A percentile compares a stretch with the other conserved stretches of the same genome.
Evolutionary conservation across 306 rosid species (phyloP).

Genomic region (Casuarina cunninghamiana): DNA sequence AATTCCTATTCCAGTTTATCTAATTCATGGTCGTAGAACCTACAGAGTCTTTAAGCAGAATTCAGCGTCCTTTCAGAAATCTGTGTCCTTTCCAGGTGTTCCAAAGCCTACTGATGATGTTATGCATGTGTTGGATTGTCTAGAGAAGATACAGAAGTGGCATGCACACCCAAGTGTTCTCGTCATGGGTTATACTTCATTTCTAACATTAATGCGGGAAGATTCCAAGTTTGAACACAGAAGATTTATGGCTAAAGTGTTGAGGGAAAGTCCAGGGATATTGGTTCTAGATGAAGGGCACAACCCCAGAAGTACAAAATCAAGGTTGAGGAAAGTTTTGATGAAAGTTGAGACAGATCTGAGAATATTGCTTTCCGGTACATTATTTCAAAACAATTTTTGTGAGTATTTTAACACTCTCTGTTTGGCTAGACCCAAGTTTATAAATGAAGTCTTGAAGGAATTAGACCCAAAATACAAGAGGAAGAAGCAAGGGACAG

Average conservation of each 20-base stretch:
- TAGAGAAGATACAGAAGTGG: slow-evolving; percentile 78
- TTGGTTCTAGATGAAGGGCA: slow-evolving; percentile 91
- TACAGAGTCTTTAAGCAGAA: slow-evolving; percentile 44
- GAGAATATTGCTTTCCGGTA: slow-evolving; percentile 88
- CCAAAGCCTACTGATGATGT: slow-evolving; percentile 66
- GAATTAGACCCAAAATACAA: slow-evolving; percentile 67
- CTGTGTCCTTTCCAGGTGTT: slow-evolving; percentile 44
- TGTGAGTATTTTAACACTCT: slow-evolving; percentile 91
- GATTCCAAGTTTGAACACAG: slow-evolving; percentile 73
- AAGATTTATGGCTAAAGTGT: slow-evolving; percentile 79
- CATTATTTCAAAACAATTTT: slow-evolving; percentile 93
- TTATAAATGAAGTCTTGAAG: slow-evolving; percentile 71
- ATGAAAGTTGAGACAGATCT: slow-evolving; percentile 90
- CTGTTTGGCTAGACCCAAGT: slow-evolving; percentile 87
- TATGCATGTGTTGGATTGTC: slow-evolving; percentile 74
- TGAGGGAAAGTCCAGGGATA: slow-evolving; percentile 88
- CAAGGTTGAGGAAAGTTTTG: slow-evolving; percentile 79
- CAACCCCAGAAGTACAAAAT: slow-evolving; percentile 93
- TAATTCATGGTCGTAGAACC: slow-evolving; percentile 70
- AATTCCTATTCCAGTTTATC: slow-evolving; percentile 72
- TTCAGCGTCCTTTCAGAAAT: slow-evolving; percentile 33
- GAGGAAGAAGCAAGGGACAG: slow-evolving; percentile 41
- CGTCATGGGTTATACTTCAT: slow-evolving; percentile 92
- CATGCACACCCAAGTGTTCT: slow-evolving; percentile 90
- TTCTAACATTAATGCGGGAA: slow-evolving; percentile 79